Percentiles rank a stretch among this genome's conserved stretches.
Evolutionary conservation across 2,329 filamentous ascomycete genomes (phyloP).

Genomic region (Passalora sequoiae): DNA sequence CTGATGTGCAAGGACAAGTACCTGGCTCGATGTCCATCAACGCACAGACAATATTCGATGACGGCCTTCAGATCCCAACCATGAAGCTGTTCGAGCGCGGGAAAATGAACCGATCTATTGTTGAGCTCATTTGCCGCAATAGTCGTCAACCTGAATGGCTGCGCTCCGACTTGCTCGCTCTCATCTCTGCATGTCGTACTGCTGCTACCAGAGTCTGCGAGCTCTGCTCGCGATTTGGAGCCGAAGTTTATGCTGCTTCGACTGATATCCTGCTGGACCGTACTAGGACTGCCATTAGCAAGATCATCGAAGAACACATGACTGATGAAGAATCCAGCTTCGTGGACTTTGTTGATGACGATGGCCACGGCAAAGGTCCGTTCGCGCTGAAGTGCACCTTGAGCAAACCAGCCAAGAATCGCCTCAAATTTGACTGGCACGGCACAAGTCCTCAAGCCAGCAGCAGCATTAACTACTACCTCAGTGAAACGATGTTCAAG

Average conservation of each 20-base stretch:
- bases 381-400: constrained; percentile 28
- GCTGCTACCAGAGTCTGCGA: constrained; percentile 26
- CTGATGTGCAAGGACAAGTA: constrained; percentile 27
- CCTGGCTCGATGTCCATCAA: constrained; percentile 28
- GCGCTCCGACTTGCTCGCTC: constrained; percentile 23
- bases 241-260: constrained; percentile 24
- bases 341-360: constrained; percentile 27
- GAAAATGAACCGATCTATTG: constrained; percentile 26
- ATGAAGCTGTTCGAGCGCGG: constrained; percentile 28
- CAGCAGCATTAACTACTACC: constrained; percentile 28
- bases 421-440: constrained; percentile 25
- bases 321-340: constrained; percentile 24
- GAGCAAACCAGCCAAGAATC: constrained; percentile 24
- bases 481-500: constrained; percentile 26
- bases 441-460: constrained; percentile 26
- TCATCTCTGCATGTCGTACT: constrained; percentile 27
- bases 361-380: constrained; percentile 24
- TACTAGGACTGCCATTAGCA: constrained; percentile 22
- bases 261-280: constrained; percentile 23
- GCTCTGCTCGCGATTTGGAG: constrained; percentile 24
- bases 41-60: constrained; percentile 27
- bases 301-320: constrained; percentile 27
- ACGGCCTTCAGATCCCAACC: constrained; percentile 26
- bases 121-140: constrained; percentile 27
- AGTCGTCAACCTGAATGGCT: constrained; percentile 27